These are phyloP conservation scores for Quercus agrifolia DNA, from an alignment of 306 rosid genomes.

Conservation along the genomic window DNA sequence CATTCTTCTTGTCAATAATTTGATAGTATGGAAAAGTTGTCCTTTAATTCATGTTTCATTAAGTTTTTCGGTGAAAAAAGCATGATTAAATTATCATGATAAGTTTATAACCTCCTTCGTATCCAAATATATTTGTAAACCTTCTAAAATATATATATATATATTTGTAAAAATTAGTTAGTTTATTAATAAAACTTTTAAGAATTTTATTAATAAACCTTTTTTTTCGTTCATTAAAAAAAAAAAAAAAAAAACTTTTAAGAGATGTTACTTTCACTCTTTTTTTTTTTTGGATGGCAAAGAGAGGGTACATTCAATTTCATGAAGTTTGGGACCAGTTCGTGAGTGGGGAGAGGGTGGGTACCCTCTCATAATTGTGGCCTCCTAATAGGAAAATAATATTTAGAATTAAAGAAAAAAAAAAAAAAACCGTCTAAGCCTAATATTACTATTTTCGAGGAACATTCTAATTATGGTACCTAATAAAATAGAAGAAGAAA, in stretches of 20 bases:
- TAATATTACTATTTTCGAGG: neutral
- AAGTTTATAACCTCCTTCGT: neutral
- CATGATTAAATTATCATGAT: constrained; percentile 11
- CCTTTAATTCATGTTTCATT: constrained; percentile 20
- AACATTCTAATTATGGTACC: neutral
- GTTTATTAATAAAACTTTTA: too few species aligned
- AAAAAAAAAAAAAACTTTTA: too few species aligned
- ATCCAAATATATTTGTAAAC: neutral
- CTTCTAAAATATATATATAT: too few species aligned
- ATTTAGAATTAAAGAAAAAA: neutral
- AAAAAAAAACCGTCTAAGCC: neutral
- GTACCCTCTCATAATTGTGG: neutral
- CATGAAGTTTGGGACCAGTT: neutral
- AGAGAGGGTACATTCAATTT: neutral
- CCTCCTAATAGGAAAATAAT: neutral
- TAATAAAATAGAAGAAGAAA: neutral
- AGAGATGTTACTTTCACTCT: too few species aligned
- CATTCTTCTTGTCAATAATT: neutral
- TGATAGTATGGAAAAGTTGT: neutral
- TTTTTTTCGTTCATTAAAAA: too few species aligned
- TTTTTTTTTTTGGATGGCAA: too few species aligned
- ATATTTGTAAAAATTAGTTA: too few species aligned
- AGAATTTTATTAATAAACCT: too few species aligned
- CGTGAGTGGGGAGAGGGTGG: neutral
- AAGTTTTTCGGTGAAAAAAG: constrained; percentile 34